Evolutionary conservation across 2,329 filamentous ascomycete genomes (phyloP).

Genomic region (Chaetomium sp.): DNA sequence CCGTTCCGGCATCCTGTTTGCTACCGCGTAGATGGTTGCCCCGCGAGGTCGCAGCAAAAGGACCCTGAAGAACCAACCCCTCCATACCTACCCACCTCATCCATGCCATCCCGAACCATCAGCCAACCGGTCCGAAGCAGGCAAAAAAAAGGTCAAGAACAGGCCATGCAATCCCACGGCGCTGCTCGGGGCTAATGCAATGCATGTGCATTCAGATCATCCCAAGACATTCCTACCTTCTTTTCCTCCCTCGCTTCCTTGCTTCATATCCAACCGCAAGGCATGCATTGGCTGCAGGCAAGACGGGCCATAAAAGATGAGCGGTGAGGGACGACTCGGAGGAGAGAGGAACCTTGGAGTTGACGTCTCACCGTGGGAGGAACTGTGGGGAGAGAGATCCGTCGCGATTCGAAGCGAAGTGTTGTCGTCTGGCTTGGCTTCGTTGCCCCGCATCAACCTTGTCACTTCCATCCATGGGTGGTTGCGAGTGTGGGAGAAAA

Average conservation of each 20-base stretch:
- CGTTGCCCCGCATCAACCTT: slow-evolving; percentile 12
- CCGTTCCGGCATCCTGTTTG: slow-evolving; percentile 16
- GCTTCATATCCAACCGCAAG: slow-evolving; percentile 5
- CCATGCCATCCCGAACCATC: not conserved
- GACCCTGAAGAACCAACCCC: slow-evolving; percentile 14
- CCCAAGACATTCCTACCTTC: not conserved
- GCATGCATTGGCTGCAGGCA: slow-evolving; percentile 19
- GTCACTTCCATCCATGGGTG: not conserved
- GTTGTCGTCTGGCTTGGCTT: not conserved
- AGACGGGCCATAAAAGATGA: not conserved
- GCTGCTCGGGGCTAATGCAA: slow-evolving; percentile 23
- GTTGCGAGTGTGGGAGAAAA: slow-evolving; percentile 10
- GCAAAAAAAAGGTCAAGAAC: not conserved
- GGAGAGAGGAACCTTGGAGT: not conserved
- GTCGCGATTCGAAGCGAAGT: slow-evolving; percentile 3
- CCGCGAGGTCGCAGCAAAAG: slow-evolving; percentile 10
- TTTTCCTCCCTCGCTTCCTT: slow-evolving; percentile 1
- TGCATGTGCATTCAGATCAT: slow-evolving; percentile 19
- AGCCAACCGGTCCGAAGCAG: not conserved
- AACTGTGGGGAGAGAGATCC: no score
- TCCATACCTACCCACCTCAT: slow-evolving; percentile 2
- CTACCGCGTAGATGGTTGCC: slow-evolving; percentile 14
- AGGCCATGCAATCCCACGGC: slow-evolving; percentile 14
- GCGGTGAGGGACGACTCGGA: slow-evolving; percentile 16
- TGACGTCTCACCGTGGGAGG: slow-evolving; percentile 13